A percentile compares a stretch with the other conserved stretches of the same genome.
phyloP scores from a whole-genome alignment of 345 rosid genomes.

The Salix suchowensis region DNA sequence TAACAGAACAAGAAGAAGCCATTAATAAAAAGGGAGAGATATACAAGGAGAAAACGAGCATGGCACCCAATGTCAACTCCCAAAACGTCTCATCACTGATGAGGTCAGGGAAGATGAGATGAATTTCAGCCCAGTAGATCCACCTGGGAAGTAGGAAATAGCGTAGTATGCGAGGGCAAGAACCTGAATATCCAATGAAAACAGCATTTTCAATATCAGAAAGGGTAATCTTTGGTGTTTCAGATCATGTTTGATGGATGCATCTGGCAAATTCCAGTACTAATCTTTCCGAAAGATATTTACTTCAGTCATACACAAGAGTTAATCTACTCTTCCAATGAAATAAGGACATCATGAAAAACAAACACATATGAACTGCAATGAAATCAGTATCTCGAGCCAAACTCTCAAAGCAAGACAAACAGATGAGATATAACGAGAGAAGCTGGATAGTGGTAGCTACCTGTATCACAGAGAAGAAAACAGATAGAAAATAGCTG shows the following conservation, averaged over 20 bases:
- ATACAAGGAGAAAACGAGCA: neutral
- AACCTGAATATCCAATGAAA: slow-evolving; percentile 27
- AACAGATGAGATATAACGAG: neutral
- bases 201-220: neutral
- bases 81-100: slow-evolving; percentile 47
- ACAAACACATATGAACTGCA: neutral
- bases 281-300: neutral
- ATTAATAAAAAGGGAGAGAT: neutral
- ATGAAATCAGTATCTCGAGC: neutral
- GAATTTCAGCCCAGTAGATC: slow-evolving; percentile 63
- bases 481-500: slow-evolving; percentile 88
- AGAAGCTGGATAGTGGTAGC: neutral
- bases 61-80: slow-evolving; percentile 34
- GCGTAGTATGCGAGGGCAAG: slow-evolving; percentile 62
- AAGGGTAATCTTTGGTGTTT: neutral
- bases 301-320: neutral
- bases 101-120: slow-evolving; percentile 49
- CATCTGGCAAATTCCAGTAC: neutral
- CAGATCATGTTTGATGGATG: neutral
- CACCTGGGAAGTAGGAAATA: slow-evolving; percentile 72
- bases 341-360: neutral
- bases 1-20: neutral
- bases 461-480: slow-evolving; percentile 91
- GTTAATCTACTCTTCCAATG: no score
- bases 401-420: neutral